Conservation (phyloP, 2,329 filamentous ascomycete species). For the Niveomyces coronatus region DNA sequence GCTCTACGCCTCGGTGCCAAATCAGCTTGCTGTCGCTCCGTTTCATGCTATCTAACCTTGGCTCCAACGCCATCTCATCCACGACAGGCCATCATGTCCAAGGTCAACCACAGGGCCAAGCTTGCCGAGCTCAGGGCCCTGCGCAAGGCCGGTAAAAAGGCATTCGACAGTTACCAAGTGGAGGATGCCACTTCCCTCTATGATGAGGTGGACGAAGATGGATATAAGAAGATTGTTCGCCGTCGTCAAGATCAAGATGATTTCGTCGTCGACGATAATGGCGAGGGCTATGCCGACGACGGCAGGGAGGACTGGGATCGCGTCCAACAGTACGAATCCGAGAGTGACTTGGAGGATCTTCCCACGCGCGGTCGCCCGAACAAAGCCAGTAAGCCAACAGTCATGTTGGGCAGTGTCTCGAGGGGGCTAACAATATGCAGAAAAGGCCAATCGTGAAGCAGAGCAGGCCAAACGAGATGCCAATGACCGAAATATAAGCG, state of each 20-base stretch:
- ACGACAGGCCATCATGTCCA: slow-evolving; percentile 23
- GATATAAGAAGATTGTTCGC: slow-evolving; percentile 92
- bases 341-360: slow-evolving; percentile 48
- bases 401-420: not conserved
- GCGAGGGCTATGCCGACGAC: slow-evolving; percentile 92
- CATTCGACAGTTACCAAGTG: slow-evolving; percentile 76
- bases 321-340: slow-evolving; percentile 56
- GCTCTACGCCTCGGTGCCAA: no score
- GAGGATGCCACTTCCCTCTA: slow-evolving; percentile 78
- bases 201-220: slow-evolving; percentile 92
- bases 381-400: slow-evolving; percentile 35
- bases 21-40: no score
- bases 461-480: slow-evolving; percentile 77
- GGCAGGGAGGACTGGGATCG: slow-evolving; percentile 91
- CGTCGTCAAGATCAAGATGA: slow-evolving; percentile 86
- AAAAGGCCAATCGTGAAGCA: slow-evolving; percentile 80
- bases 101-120: slow-evolving; percentile 34
- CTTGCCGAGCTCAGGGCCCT: slow-evolving; percentile 75
- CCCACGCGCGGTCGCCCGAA: slow-evolving; percentile 35
- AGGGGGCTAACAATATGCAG: slow-evolving; percentile 29
- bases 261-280: slow-evolving; percentile 97
- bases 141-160: slow-evolving; percentile 82
- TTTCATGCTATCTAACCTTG: no score
- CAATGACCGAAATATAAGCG: slow-evolving; percentile 83
- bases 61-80: not conserved